These are phyloP conservation scores for Akanthomyces dipterigenus DNA, from an alignment of 2,329 filamentous ascomycete species.

Conservation along the genomic window DNA sequence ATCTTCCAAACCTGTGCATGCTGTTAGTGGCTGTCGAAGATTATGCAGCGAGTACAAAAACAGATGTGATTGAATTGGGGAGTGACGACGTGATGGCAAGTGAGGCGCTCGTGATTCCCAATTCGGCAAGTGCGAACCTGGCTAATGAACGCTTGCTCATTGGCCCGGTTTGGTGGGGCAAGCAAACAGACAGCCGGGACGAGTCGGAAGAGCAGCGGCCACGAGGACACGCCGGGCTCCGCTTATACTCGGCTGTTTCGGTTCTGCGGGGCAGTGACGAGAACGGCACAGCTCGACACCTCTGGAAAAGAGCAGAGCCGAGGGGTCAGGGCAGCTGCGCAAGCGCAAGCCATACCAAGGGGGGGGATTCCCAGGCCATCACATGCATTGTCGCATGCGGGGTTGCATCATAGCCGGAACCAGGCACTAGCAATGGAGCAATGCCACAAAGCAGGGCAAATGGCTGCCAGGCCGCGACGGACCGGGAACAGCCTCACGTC, in stretches of 20 bases:
- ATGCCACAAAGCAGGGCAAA: not conserved
- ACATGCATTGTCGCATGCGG: conserved; percentile 8
- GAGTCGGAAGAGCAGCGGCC: conserved; percentile 11
- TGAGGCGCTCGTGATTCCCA: not conserved
- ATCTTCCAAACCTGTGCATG: conserved; percentile 87
- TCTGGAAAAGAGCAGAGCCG: not conserved
- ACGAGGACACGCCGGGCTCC: conserved; percentile 10
- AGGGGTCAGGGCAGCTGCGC: not conserved
- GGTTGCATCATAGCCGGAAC: conserved; percentile 9
- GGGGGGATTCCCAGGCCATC: not conserved
- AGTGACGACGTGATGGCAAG: not conserved
- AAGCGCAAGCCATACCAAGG: not conserved
- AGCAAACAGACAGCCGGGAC: conserved; percentile 2
- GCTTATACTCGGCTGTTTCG: conserved; percentile 14
- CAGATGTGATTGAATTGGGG: not conserved
- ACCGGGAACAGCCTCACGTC: not conserved
- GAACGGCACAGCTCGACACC: conserved; percentile 3
- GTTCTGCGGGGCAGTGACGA: conserved; percentile 10
- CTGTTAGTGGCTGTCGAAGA: conserved; percentile 21
- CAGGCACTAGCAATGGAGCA: not conserved
- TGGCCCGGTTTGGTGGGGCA: not conserved
- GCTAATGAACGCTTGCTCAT: conserved; percentile 7
- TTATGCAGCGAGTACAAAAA: not conserved
- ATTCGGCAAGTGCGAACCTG: conserved; percentile 4
- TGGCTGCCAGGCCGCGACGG: not conserved